Conservation (phyloP, 2,329 filamentous ascomycete genomes). For the Falciphora oryzae region DNA sequence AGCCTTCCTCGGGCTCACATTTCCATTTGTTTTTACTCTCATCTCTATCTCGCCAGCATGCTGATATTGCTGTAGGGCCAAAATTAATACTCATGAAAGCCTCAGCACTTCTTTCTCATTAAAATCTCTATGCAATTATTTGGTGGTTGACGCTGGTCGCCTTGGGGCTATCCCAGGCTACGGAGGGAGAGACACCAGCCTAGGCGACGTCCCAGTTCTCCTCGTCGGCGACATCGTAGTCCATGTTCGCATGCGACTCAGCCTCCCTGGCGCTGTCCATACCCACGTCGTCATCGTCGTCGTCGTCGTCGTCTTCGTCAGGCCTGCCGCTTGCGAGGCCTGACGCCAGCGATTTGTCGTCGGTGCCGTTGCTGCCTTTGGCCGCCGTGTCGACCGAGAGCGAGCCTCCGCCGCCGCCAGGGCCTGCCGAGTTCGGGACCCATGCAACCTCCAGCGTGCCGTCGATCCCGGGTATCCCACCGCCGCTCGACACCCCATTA, state of each 20-base stretch:
- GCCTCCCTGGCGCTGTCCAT: background rate
- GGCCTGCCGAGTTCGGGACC: constrained; percentile 29
- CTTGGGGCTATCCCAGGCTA: too few species aligned
- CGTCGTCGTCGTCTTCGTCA: background rate
- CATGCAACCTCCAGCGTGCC: constrained; percentile 62
- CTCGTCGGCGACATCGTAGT: constrained; percentile 6
- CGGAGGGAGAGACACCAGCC: background rate
- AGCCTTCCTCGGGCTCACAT: background rate
- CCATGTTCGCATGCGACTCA: constrained; percentile 3
- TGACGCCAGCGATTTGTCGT: background rate
- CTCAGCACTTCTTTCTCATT: too few species aligned
- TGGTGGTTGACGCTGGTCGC: too few species aligned
- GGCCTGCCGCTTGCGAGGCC: background rate
- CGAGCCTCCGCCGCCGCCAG: background rate
- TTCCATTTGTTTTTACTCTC: background rate
- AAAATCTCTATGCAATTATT: too few species aligned
- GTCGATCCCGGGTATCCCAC: constrained; percentile 54
- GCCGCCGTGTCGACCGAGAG: background rate
- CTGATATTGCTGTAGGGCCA: too few species aligned
- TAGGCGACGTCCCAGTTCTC: constrained; percentile 9
- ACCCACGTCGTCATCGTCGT: constrained; percentile 3
- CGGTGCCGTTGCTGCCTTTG: constrained; percentile 1
- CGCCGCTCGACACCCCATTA: constrained; percentile 41
- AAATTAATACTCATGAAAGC: too few species aligned
- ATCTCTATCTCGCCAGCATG: too few species aligned